These are phyloP conservation scores for Scleromitrula shiraiana DNA, from an alignment of 2,329 filamentous ascomycete genomes.

Conservation along the genomic window DNA sequence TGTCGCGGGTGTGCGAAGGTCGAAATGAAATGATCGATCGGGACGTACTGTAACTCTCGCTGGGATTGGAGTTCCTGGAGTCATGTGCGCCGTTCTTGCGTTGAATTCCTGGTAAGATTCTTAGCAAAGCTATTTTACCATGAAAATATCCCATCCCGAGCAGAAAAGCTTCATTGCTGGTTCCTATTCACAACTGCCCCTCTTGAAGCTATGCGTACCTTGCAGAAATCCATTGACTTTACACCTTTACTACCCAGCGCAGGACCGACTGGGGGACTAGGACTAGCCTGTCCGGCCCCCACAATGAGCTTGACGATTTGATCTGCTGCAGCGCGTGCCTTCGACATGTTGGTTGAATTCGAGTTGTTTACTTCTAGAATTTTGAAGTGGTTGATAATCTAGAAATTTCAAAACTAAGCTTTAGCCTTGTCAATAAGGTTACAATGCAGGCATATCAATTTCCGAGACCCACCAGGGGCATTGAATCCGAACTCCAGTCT, in stretches of 20 bases:
- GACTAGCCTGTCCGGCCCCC: conserved; percentile 88
- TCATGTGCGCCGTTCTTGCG: conserved; percentile 80
- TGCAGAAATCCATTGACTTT: conserved; percentile 99
- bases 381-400: too few species aligned
- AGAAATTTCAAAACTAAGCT: conserved; percentile 2
- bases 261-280: conserved; percentile 91
- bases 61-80: conserved; percentile 75
- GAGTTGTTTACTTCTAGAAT: too few species aligned
- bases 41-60: conserved; percentile 86
- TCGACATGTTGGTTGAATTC: conserved; percentile 26
- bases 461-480: background rate
- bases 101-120: conserved; percentile 79
- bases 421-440: conserved; percentile 9
- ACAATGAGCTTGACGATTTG: conserved; percentile 96
- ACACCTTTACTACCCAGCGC: conserved; percentile 95
- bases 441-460: background rate
- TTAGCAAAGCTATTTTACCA: too few species aligned
- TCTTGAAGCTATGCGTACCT: conserved; percentile 46
- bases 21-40: conserved; percentile 89
- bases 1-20: conserved; percentile 88
- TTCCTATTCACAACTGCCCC: too few species aligned
- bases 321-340: conserved; percentile 37
- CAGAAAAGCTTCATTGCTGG: background rate
- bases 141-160: background rate
- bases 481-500: background rate